These are phyloP conservation scores for Neurospora africana DNA, from an alignment of 495 filamentous ascomycete genomes.

Conservation along the genomic window DNA sequence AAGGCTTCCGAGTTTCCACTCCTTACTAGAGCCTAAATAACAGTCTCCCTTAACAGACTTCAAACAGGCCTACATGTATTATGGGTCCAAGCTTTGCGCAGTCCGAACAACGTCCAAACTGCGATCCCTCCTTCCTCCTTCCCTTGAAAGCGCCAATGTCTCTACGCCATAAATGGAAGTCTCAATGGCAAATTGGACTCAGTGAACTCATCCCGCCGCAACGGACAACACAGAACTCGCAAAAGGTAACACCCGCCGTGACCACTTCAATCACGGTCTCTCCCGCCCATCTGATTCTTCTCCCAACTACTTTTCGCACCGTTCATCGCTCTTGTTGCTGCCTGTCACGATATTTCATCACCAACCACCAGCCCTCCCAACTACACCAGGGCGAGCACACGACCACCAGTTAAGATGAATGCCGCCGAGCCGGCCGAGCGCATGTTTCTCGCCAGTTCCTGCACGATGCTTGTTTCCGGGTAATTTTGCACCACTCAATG, in stretches of 20 bases:
- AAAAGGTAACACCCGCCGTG: background rate
- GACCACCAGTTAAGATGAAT: background rate
- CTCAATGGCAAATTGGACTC: no score
- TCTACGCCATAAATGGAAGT: background rate
- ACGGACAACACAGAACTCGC: background rate
- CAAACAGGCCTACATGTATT: no score
- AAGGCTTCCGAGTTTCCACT: no score
- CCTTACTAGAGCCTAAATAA: no score
- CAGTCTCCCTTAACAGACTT: no score
- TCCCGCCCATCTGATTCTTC: background rate
- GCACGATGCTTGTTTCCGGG: background rate
- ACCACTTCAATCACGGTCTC: no score
- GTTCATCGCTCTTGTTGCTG: background rate
- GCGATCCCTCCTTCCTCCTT: no score
- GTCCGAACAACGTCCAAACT: no score
- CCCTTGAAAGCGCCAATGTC: background rate
- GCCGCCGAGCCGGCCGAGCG: background rate
- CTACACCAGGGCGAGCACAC: background rate
- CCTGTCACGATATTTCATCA: background rate
- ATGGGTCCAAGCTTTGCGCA: background rate
- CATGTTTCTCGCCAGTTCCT: background rate
- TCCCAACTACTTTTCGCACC: background rate
- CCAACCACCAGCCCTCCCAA: background rate
- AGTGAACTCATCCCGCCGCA: no score
- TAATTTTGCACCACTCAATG: background rate